A percentile compares a stretch with the other conserved stretches of the same genome.
phyloP scores from a whole-genome alignment of 2,329 filamentous ascomycete genomes.

The Cadophora sp. region DNA sequence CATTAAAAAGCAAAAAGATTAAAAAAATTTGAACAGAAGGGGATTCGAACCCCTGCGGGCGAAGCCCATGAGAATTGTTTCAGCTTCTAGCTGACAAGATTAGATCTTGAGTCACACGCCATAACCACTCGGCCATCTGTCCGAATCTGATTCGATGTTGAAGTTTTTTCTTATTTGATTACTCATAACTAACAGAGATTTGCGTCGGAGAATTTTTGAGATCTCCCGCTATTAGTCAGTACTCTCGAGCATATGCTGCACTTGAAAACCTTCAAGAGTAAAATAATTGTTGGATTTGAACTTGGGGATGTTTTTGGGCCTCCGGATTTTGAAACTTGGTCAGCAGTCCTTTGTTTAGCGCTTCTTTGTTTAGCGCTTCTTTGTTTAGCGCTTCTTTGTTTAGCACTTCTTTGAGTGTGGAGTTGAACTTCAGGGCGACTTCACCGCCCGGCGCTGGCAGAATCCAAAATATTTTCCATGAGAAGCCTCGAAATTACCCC shows the following conservation, averaged over 20 bases:
- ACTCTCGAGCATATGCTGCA: too few relatives aligned
- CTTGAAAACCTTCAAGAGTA: too few relatives aligned
- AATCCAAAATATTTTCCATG: constrained; percentile 20
- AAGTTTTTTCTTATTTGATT: not conserved
- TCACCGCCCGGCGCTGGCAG: constrained; percentile 12
- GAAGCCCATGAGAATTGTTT: constrained; percentile 24
- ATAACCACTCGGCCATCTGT: constrained; percentile 28
- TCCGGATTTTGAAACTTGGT: too few relatives aligned
- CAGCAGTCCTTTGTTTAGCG: too few relatives aligned
- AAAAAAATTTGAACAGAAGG: constrained; percentile 21
- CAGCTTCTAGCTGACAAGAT: constrained; percentile 12
- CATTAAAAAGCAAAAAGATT: not conserved
- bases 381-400: too few relatives aligned
- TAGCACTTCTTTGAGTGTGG: too few relatives aligned
- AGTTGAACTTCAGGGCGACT: not conserved
- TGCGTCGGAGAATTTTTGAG: too few relatives aligned
- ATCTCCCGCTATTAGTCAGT: too few relatives aligned
- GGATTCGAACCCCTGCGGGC: constrained; percentile 24
- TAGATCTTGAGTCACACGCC: constrained; percentile 26
- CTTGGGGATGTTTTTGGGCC: too few relatives aligned
- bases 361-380: too few relatives aligned
- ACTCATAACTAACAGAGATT: not conserved
- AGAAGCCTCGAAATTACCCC: constrained; percentile 27
- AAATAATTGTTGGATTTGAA: too few relatives aligned
- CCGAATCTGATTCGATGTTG: not conserved